phyloP scores from a whole-genome alignment of 1,284 basidiomycete species.

The Cutaneotrichosporon spelunceum region DNA sequence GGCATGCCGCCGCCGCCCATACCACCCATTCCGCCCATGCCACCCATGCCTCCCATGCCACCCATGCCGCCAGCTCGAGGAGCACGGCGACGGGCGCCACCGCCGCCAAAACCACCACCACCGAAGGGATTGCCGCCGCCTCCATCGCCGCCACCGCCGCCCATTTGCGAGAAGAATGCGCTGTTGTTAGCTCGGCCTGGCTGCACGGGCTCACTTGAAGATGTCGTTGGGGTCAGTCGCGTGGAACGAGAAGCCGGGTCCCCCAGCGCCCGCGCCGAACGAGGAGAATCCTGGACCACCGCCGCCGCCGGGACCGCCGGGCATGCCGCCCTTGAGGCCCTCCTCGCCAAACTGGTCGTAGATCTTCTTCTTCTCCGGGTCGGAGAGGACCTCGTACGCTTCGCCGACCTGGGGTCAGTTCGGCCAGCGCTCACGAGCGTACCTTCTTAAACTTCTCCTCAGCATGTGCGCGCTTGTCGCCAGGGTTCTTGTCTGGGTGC shows the following conservation, averaged over 20 bases:
- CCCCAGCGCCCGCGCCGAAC: slow-evolving; percentile 53
- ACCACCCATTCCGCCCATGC: slow-evolving; percentile 44
- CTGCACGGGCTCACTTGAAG: slow-evolving; percentile 66
- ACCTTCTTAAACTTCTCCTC: slow-evolving; percentile 92
- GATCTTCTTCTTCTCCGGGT: slow-evolving; percentile 80
- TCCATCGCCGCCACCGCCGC: slow-evolving; percentile 41
- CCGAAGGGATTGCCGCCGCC: slow-evolving; percentile 39
- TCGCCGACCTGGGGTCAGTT: slow-evolving; percentile 67
- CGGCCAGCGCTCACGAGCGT: slow-evolving; percentile 23
- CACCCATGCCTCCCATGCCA: slow-evolving; percentile 55
- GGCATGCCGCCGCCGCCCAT: slow-evolving; percentile 55
- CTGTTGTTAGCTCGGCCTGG: slow-evolving; percentile 52
- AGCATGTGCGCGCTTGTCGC: slow-evolving; percentile 62
- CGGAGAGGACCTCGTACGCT: slow-evolving; percentile 93
- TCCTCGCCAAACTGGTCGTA: slow-evolving; percentile 98
- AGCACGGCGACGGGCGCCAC: slow-evolving; percentile 29
- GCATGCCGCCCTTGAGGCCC: slow-evolving; percentile 68
- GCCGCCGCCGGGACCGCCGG: slow-evolving; percentile 49
- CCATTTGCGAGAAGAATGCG: slow-evolving; percentile 60
- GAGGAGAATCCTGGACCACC: slow-evolving; percentile 52
- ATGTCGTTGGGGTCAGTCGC: slow-evolving; percentile 85
- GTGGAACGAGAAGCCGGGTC: slow-evolving; percentile 59
- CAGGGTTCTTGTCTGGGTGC: slow-evolving; percentile 78
- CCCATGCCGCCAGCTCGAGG: slow-evolving; percentile 51
- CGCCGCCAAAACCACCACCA: slow-evolving; percentile 24